These are phyloP conservation scores for Geotrichum europaeum DNA, from an alignment of 1,139 yeast genomes.

Conservation along the genomic window DNA sequence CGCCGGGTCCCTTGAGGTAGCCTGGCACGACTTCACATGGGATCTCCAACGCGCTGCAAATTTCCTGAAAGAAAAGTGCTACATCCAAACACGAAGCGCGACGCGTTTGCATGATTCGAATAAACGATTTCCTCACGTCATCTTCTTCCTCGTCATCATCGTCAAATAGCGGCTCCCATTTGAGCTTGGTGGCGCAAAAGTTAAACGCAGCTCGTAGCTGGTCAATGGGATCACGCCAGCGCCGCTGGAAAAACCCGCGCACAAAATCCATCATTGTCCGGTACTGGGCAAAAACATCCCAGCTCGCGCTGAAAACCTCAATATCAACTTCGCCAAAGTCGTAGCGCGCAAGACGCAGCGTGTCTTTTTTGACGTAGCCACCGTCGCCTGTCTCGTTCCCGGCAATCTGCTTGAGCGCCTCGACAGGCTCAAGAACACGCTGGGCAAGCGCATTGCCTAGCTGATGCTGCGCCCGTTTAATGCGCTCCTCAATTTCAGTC, in stretches of 20 bases:
- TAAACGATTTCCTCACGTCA: conserved; percentile 19
- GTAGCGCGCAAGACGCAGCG: conserved; percentile 22
- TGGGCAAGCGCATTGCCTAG: conserved; percentile 55
- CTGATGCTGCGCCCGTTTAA: conserved; percentile 49
- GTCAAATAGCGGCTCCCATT: conserved; percentile 31
- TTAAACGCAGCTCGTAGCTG: conserved; percentile 53
- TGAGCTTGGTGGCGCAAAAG: conserved; percentile 49
- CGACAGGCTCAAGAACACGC: conserved; percentile 60
- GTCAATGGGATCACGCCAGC: conserved; percentile 40
- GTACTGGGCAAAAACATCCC: conserved; percentile 29
- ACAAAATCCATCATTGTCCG: conserved; percentile 29
- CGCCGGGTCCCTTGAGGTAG: conserved; percentile 72
- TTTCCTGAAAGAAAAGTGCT: conserved; percentile 66
- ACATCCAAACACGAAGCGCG: conserved; percentile 65
- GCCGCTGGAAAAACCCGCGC: conserved; percentile 1
- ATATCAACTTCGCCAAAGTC: conserved; percentile 30
- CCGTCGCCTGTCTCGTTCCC: conserved; percentile 29
- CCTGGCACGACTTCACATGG: conserved; percentile 76
- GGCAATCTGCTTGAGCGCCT: conserved; percentile 22
- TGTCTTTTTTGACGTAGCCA: conserved; percentile 21
- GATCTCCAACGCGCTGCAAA: conserved; percentile 64
- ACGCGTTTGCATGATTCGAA: conserved; percentile 36
- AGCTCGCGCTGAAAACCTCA: conserved; percentile 25
- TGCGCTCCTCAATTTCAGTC: conserved; percentile 63
- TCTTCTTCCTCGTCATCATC: conserved; percentile 24